These are phyloP conservation scores for Sphaerostilbella broomeana DNA, from an alignment of 2,329 filamentous ascomycete genomes.

Conservation along the genomic window DNA sequence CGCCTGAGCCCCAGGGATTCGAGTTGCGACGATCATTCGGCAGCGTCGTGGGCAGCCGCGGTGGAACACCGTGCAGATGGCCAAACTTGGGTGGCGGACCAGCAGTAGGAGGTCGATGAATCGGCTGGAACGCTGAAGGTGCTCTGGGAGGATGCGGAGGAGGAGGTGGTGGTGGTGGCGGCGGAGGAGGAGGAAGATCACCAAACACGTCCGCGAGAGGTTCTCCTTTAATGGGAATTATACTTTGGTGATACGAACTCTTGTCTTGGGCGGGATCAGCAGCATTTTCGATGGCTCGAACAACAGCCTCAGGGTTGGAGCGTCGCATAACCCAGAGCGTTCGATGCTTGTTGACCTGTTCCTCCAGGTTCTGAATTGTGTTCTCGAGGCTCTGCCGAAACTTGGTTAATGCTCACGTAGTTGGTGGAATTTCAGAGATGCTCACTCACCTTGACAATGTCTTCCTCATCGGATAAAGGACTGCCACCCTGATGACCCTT, in stretches of 20 bases:
- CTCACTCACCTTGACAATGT: slow-evolving; percentile 26
- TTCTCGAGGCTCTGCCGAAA: slow-evolving; percentile 25
- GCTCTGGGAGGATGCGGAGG: slow-evolving; percentile 17
- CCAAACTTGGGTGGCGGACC: slow-evolving; percentile 26
- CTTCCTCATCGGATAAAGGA: slow-evolving; percentile 18
- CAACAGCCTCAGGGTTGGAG: slow-evolving; percentile 24
- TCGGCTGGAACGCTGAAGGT: slow-evolving; percentile 22
- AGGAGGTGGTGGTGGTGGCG: slow-evolving; percentile 15
- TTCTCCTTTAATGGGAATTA: slow-evolving; percentile 17
- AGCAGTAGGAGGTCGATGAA: slow-evolving; percentile 14
- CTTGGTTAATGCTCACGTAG: too few species aligned
- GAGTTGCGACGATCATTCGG: slow-evolving; percentile 20
- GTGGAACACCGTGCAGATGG: slow-evolving; percentile 23
- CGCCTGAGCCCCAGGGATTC: slow-evolving; percentile 19
- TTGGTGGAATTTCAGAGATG: background rate
- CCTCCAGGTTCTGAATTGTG: slow-evolving; percentile 29
- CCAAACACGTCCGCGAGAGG: background rate
- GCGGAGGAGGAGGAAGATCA: slow-evolving; percentile 16
- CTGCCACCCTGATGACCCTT: slow-evolving; percentile 9
- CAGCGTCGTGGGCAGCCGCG: slow-evolving; percentile 23
- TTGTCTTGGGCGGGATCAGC: slow-evolving; percentile 22
- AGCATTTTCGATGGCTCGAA: slow-evolving; percentile 28
- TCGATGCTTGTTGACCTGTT: slow-evolving; percentile 30
- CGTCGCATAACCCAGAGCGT: slow-evolving; percentile 32
- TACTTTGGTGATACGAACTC: slow-evolving; percentile 20